Percentiles rank a stretch among this genome's conserved stretches.
phyloP scores from a whole-genome alignment of 2,329 filamentous ascomycete genomes.

The Fusarium torreyae region DNA sequence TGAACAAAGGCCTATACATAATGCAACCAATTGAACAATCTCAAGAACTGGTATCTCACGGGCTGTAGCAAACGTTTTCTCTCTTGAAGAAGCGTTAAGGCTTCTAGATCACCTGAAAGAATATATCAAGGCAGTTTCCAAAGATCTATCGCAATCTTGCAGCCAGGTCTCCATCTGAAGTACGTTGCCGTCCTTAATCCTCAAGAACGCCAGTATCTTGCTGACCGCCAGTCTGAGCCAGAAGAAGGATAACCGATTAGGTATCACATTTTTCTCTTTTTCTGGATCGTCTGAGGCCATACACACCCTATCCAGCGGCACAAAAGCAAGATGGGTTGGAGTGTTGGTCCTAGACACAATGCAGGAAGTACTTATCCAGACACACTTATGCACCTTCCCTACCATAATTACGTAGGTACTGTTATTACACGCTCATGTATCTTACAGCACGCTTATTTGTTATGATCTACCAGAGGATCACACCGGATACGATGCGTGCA shows the following conservation, averaged over 20 bases:
- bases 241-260: background rate
- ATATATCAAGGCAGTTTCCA: background rate
- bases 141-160: conserved; percentile 6
- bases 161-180: conserved; percentile 18
- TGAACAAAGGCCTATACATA: background rate
- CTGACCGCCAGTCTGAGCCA: conserved; percentile 6
- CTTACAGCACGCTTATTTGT: no score
- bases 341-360: background rate
- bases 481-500: background rate
- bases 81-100: background rate
- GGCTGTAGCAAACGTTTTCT: background rate
- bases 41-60: background rate
- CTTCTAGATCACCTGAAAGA: background rate
- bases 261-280: background rate
- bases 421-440: no score
- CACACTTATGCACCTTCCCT: background rate
- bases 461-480: background rate
- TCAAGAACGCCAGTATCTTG: background rate
- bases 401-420: no score
- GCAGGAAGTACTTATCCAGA: background rate
- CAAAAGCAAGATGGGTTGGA: background rate
- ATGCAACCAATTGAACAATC: background rate
- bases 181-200: conserved; percentile 7
- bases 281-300: background rate
- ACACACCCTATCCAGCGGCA: background rate